These are phyloP conservation scores for Trichoderma lentiforme DNA, from an alignment of 2,329 filamentous ascomycete species.

Conservation along the genomic window DNA sequence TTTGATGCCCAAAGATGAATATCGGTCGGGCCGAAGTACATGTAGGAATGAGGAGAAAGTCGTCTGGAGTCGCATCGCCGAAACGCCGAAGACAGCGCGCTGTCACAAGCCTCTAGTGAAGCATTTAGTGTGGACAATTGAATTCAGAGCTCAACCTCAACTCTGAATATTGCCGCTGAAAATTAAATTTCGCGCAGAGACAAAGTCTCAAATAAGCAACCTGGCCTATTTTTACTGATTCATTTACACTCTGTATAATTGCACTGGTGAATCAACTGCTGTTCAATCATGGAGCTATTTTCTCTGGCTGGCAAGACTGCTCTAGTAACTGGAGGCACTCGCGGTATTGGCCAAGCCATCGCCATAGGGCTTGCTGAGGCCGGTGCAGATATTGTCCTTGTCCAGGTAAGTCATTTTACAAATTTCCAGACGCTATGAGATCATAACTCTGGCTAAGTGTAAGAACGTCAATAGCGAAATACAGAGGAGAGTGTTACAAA, in stretches of 20 bases:
- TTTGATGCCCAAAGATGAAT: neutral
- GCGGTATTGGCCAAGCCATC: neutral
- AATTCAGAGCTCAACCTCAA: neutral
- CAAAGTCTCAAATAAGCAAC: neutral
- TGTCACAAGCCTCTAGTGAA: neutral
- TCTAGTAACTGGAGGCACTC: neutral
- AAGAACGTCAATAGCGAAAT: neutral
- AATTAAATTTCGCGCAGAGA: neutral
- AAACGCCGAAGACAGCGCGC: neutral
- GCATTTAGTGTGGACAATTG: neutral
- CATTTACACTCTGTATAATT: neutral
- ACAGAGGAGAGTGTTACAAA: neutral
- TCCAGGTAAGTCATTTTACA: neutral
- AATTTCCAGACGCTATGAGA: neutral
- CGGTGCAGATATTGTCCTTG: neutral
- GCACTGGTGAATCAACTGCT: neutral
- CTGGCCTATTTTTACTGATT: no score
- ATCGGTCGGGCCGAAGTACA: neutral
- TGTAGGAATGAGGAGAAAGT: neutral
- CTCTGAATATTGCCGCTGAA: neutral
- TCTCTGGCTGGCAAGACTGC: neutral
- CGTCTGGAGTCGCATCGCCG: neutral
- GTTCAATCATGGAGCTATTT: neutral
- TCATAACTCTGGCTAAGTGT: neutral
- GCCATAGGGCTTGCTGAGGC: neutral